phyloP scores from a whole-genome alignment of 768 basidiomycete genomes.

The Piloderma croceum region DNA sequence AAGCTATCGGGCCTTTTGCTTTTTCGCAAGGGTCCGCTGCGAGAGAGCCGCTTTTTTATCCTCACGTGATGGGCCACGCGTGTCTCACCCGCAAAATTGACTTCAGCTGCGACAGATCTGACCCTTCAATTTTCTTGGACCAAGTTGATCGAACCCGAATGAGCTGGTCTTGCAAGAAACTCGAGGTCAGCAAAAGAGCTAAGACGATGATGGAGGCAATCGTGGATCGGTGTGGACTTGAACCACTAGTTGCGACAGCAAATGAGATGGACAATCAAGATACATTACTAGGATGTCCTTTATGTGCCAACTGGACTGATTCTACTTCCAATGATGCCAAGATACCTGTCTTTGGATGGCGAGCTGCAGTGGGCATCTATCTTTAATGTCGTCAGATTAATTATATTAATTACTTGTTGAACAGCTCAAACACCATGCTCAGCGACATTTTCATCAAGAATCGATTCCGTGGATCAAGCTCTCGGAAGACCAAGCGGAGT shows the following conservation, averaged over 20 bases:
- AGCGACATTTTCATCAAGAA: no score
- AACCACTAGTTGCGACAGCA: conserved; percentile 35
- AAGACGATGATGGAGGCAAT: conserved; percentile 29
- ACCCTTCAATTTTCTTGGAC: conserved; percentile 24
- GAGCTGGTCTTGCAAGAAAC: conserved; percentile 25
- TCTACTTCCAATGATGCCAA: no score
- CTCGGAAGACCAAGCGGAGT: not conserved
- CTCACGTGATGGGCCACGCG: conserved; percentile 39
- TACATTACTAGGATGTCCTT: conserved; percentile 25
- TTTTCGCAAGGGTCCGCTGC: no score
- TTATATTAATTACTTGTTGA: no score
- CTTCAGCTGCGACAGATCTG: conserved; percentile 21
- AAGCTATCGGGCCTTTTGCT: no score
- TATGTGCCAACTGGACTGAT: no score
- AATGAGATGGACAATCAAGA: conserved; percentile 36
- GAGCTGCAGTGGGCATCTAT: no score
- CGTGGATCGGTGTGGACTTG: conserved; percentile 34
- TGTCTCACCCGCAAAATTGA: conserved; percentile 31
- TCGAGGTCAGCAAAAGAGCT: conserved; percentile 27
- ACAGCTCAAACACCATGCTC: no score
- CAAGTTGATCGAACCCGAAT: conserved; percentile 5
- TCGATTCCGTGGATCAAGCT: no score
- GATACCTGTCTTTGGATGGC: no score
- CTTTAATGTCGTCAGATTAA: no score
- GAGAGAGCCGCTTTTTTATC: conserved; percentile 40